Evolutionary conservation across 768 basidiomycete genomes (phyloP).

Genomic region (Rubroboletus satanas): DNA sequence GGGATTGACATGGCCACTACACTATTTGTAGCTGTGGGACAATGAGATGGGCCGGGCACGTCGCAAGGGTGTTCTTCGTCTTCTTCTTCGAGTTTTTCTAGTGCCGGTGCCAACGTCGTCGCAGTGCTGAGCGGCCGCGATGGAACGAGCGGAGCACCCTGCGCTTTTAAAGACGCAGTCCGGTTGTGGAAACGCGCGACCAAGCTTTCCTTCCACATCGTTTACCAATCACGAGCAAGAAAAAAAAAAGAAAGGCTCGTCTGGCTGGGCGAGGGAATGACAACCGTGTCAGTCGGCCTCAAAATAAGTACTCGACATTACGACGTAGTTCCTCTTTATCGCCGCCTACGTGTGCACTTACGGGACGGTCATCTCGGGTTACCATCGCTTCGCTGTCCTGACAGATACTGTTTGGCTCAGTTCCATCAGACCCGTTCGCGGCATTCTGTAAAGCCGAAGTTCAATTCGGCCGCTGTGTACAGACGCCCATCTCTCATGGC

Average conservation of each 20-base stretch:
- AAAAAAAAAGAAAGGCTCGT: background rate
- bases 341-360: background rate
- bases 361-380: background rate
- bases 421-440: background rate
- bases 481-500: background rate
- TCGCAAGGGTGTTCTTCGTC: background rate
- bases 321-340: background rate
- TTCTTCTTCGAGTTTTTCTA: conserved; percentile 3
- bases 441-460: background rate
- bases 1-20: background rate
- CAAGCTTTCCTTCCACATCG: conserved; percentile 18
- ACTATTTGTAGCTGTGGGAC: background rate
- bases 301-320: conserved; percentile 7
- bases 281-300: background rate
- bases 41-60: background rate
- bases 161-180: conserved; percentile 2
- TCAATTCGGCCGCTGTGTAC: background rate
- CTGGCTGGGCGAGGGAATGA: background rate
- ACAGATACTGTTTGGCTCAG: background rate
- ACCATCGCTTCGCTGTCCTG: background rate
- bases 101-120: conserved; percentile 7
- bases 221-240: background rate
- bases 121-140: conserved; percentile 2
- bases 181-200: conserved; percentile 11
- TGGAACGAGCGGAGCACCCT: conserved; percentile 15